A percentile compares a stretch with the other conserved stretches of the same genome.
Conservation (phyloP, 2,329 filamentous ascomycete species). For the Clonostachys solani region DNA sequence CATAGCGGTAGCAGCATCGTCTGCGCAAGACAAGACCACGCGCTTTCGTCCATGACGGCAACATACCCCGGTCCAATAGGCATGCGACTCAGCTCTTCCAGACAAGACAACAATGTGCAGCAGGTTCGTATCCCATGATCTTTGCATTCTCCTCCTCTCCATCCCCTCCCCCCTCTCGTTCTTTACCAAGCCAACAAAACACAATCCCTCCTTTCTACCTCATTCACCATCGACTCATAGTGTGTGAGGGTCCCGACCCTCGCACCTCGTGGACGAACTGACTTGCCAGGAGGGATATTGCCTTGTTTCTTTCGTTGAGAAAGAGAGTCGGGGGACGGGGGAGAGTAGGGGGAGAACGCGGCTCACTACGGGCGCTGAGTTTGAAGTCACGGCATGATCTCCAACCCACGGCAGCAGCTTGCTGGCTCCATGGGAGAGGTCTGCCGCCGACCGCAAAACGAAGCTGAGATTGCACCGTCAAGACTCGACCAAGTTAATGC, state of each 20-base stretch:
- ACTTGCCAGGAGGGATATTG: not conserved
- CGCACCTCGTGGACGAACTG: not conserved
- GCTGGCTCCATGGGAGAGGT: constrained; percentile 28
- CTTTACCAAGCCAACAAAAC: too few relatives aligned
- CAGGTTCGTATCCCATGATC: constrained; percentile 40
- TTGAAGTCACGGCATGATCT: constrained; percentile 17
- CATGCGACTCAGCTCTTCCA: too few relatives aligned
- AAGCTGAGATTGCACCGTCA: constrained; percentile 93
- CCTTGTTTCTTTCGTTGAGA: not conserved
- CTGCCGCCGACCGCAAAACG: constrained; percentile 21
- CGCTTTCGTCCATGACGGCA: too few relatives aligned
- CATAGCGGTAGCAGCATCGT: constrained; percentile 5
- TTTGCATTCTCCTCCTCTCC: constrained; percentile 20
- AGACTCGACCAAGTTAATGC: constrained; percentile 99
- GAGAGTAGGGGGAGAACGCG: constrained; percentile 36
- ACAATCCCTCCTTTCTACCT: too few relatives aligned
- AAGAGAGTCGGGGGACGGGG: too few relatives aligned
- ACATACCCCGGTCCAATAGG: too few relatives aligned
- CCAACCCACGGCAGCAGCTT: not conserved
- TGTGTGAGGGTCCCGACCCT: too few relatives aligned
- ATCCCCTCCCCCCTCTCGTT: constrained; percentile 3
- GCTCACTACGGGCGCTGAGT: constrained; percentile 87
- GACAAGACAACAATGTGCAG: not conserved
- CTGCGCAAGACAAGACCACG: too few relatives aligned
- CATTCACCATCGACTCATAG: too few relatives aligned